Base-by-base conservation (phyloP, 2,329 filamentous ascomycete species). In the Nothopassalora personata region DNA sequence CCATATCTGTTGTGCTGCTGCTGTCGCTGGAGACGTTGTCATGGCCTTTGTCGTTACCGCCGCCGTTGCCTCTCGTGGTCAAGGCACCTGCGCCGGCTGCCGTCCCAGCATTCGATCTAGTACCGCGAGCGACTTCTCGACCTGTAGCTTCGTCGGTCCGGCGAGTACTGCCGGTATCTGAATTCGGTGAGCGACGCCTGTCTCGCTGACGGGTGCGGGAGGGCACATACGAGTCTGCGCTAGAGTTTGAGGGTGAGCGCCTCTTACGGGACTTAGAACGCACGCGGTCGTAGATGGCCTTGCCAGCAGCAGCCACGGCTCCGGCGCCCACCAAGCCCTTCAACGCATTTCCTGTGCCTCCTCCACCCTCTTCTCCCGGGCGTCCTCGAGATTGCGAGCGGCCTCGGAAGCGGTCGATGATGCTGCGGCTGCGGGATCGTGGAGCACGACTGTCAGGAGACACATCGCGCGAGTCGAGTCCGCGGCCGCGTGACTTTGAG, bases 381-480 rank as follows among this genome's bases (percentile, higher is more conserved):
- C 69, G 69, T 30, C 71, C 72, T 54, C 83, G 80, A 50, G 72
- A 75, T 60, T 74, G 69, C 8, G 84, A 86, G 59, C 84, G 81
- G 48, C 76, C 77, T 31, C 78, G 73, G 60, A 76, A 72, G 7
- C 77, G 72, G 58, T 78, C 76, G 45, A 75, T 71, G 61, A 73
- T 67, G 51, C 86, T 87, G 54, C 85, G 83, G 58, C 88, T 90
- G 53, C 87, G 83, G 30, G 88, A 90, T 49, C 86, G 85, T 15
- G 60, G 70, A n/a, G 63, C 61, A 13, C 62, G 64, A 57, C 64
- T 63, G 36, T 77, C 77, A 4, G 72, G 73, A 45, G 73, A 74
- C 47, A 75, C 69, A 47, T 66, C 72, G 61, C 71, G 75, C 31
- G 60, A 59, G 50, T 66, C 62, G 39, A 53, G 19, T n/a, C 60